Conservation (phyloP, 2,329 filamentous ascomycete genomes). For the Cladosporium halotolerans region DNA sequence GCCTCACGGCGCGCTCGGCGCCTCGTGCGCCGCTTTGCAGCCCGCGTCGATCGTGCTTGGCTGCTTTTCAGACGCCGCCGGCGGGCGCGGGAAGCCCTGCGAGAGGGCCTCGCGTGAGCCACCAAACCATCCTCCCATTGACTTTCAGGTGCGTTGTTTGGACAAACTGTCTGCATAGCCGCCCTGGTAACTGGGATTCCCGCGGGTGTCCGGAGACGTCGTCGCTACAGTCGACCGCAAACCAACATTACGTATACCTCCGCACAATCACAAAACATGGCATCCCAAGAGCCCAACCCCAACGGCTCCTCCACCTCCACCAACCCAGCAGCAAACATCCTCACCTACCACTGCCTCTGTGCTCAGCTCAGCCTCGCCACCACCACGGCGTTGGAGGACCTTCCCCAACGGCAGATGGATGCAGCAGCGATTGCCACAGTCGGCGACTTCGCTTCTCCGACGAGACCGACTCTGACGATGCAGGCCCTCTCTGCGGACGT, state of each 20-base stretch:
- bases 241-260: background rate
- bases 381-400: slow-evolving; percentile 45
- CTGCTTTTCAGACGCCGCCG: no score
- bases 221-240: background rate
- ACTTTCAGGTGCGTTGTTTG: no score
- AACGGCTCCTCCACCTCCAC: background rate
- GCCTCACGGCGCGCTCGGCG: no score
- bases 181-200: no score
- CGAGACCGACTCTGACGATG: slow-evolving; percentile 17
- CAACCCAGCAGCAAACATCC: slow-evolving; percentile 9
- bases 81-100: no score
- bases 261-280: background rate
- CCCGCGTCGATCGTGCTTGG: no score
- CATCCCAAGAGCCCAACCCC: slow-evolving; percentile 5
- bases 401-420: slow-evolving; percentile 52
- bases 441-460: slow-evolving; percentile 14
- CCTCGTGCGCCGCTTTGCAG: no score
- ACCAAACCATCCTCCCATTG: no score
- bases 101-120: no score
- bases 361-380: slow-evolving; percentile 58
- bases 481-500: slow-evolving; percentile 14
- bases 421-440: slow-evolving; percentile 43
- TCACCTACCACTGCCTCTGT: slow-evolving; percentile 60
- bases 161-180: no score
- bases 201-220: no score